These are phyloP conservation scores for Clavariopsis aquatica DNA, from an alignment of 495 filamentous ascomycete species.

Conservation along the genomic window DNA sequence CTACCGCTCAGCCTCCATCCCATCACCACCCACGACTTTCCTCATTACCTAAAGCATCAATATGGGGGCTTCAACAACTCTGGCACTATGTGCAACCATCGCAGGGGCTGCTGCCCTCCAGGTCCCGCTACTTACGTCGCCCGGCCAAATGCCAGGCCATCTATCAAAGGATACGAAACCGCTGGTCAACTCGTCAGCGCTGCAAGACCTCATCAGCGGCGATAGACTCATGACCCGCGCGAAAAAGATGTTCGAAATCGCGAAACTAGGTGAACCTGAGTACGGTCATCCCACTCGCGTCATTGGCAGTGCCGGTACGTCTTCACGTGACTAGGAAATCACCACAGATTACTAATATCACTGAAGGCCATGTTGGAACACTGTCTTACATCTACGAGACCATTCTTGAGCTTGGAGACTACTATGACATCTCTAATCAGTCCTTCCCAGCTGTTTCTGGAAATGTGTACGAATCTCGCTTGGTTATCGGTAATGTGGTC, in stretches of 20 bases:
- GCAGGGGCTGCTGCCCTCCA: slow-evolving; percentile 20
- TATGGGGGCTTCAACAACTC: slow-evolving; percentile 1
- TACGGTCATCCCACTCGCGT: slow-evolving; percentile 65
- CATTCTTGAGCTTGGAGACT: slow-evolving; percentile 53
- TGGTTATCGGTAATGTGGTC: slow-evolving; percentile 56
- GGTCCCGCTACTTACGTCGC: slow-evolving; percentile 12
- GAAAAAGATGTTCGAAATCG: slow-evolving; percentile 58
- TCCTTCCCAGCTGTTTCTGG: slow-evolving; percentile 60
- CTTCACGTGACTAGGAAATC: slow-evolving; percentile 1
- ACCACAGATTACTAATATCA: background rate
- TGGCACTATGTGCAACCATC: slow-evolving; percentile 15
- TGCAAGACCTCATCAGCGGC: slow-evolving; percentile 56
- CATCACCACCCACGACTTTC: background rate
- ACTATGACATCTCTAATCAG: slow-evolving; percentile 61
- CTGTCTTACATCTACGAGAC: slow-evolving; percentile 61
- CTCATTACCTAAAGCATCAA: slow-evolving; percentile 2
- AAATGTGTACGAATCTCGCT: slow-evolving; percentile 58
- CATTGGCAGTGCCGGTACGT: slow-evolving; percentile 61
- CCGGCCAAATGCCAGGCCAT: slow-evolving; percentile 4
- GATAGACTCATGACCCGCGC: slow-evolving; percentile 57
- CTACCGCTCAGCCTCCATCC: background rate
- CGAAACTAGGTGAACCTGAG: slow-evolving; percentile 54
- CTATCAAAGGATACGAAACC: slow-evolving; percentile 20
- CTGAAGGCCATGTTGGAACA: slow-evolving; percentile 58
- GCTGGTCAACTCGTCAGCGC: slow-evolving; percentile 53